phyloP scores from a whole-genome alignment of 257 asterid species.

The Fraxinus pennsylvanica region DNA sequence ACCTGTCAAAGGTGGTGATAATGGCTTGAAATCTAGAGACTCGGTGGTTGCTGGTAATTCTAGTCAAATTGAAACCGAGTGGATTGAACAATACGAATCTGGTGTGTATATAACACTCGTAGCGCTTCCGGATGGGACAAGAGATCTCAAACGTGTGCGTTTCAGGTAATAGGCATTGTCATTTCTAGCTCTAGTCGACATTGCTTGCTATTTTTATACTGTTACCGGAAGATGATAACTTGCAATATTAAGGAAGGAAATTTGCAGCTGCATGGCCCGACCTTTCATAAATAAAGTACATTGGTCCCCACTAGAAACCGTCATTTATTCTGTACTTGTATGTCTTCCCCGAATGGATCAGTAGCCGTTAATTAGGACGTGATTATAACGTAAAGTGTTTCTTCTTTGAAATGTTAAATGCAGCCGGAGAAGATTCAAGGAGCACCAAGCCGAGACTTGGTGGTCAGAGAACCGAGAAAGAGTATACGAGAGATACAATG shows the following conservation, averaged over 20 bases:
- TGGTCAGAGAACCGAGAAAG: slow-evolving; percentile 97
- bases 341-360: background rate
- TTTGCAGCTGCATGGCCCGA: background rate
- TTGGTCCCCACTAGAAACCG: background rate
- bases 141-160: slow-evolving; percentile 98
- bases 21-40: slow-evolving; percentile 51
- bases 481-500: slow-evolving; percentile 80
- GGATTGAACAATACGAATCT: slow-evolving; percentile 90
- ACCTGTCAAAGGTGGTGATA: slow-evolving; percentile 43
- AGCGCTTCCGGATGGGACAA: slow-evolving; percentile 81
- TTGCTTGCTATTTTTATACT: background rate
- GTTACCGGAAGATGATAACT: background rate
- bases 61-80: slow-evolving; percentile 74
- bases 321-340: background rate
- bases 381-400: background rate
- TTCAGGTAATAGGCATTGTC: slow-evolving; percentile 62
- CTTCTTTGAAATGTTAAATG: slow-evolving; percentile 5
- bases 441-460: slow-evolving; percentile 98
- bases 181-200: background rate
- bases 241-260: background rate
- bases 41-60: slow-evolving; percentile 46
- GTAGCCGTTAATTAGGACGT: background rate
- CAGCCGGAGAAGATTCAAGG: slow-evolving; percentile 97
- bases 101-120: slow-evolving; percentile 91
- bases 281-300: background rate